phyloP scores from a whole-genome alignment of 139 green algal genomes.

The Volvox africanus region DNA sequence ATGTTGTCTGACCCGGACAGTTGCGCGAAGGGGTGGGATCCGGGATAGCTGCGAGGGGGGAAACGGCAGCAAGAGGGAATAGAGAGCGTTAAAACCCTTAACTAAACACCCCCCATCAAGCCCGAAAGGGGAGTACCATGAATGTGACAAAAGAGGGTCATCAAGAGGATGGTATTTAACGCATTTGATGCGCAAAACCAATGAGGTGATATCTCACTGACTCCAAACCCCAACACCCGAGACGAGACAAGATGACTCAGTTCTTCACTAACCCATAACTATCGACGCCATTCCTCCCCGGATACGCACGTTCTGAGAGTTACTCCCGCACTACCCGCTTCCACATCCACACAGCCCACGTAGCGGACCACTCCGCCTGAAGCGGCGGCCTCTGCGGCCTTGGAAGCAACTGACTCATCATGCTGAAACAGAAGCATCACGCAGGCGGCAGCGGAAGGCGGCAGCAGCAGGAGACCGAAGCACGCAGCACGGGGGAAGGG shows the following conservation, averaged over 20 bases:
- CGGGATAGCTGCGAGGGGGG: slow-evolving; percentile 74
- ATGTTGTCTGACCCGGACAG: slow-evolving; percentile 91
- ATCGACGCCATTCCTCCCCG: background rate
- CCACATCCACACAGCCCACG: slow-evolving; percentile 89
- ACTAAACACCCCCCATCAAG: too few relatives aligned
- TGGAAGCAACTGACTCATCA: slow-evolving; percentile 83
- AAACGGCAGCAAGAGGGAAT: background rate
- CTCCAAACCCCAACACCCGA: background rate
- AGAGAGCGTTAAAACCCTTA: too few relatives aligned
- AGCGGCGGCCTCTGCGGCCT: slow-evolving; percentile 74
- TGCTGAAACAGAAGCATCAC: slow-evolving; percentile 61
- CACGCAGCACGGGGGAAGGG: too few relatives aligned
- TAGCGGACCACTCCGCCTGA: slow-evolving; percentile 88
- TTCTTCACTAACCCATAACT: too few relatives aligned
- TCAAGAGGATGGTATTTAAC: background rate
- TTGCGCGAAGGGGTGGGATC: slow-evolving; percentile 88
- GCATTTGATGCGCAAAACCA: too few relatives aligned
- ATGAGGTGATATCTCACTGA: background rate
- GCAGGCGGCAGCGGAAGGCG: background rate
- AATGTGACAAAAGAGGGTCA: background rate
- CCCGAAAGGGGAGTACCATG: background rate
- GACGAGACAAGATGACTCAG: too few relatives aligned
- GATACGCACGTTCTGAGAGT: slow-evolving; percentile 72
- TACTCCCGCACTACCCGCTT: slow-evolving; percentile 79
- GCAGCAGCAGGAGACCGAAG: background rate